Evolutionary conservation across 2,329 filamentous ascomycete genomes (phyloP).

Genomic region (Epichloe scottii): DNA sequence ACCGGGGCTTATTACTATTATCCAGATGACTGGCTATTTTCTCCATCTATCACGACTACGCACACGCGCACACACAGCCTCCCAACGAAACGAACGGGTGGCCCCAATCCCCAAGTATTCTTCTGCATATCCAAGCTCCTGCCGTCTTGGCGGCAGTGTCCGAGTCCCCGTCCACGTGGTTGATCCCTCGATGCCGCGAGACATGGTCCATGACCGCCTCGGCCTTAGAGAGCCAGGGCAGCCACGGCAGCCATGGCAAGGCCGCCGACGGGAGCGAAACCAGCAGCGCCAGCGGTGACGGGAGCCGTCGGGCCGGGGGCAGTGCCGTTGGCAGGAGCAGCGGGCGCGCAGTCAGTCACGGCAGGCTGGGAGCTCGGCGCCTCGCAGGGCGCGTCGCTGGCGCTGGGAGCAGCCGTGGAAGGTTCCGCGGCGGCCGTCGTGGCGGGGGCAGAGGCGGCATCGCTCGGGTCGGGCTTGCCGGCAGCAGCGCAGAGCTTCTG

Average conservation of each 20-base stretch:
- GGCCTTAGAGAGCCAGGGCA: conserved; percentile 24
- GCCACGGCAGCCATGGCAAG: conserved; percentile 20
- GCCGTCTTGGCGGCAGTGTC: no score
- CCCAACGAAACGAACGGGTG: not conserved
- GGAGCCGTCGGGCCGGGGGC: conserved; percentile 3
- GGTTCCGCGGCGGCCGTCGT: conserved; percentile 3
- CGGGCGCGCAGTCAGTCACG: conserved; percentile 4
- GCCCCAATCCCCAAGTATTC: conserved; percentile 4
- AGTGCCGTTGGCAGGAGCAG: conserved; percentile 9
- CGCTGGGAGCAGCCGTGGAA: not conserved
- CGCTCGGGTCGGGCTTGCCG: conserved; percentile 3
- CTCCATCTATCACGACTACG: not conserved
- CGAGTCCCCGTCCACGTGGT: not conserved
- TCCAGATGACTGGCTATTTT: conserved; percentile 12
- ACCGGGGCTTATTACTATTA: conserved; percentile 10
- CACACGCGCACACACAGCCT: conserved; percentile 5
- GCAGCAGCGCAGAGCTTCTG: conserved; percentile 20
- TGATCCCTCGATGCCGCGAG: no score
- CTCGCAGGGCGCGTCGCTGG: not conserved
- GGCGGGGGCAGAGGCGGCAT: conserved; percentile 3
- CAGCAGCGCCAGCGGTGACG: conserved; percentile 19
- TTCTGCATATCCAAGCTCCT: not conserved
- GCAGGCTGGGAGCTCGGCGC: conserved; percentile 6
- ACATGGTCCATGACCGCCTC: not conserved
- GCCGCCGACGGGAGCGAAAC: conserved; percentile 18